Base-by-base conservation (phyloP, 805 yeast genomes). In the Nakazawaea anatomiae region DNA sequence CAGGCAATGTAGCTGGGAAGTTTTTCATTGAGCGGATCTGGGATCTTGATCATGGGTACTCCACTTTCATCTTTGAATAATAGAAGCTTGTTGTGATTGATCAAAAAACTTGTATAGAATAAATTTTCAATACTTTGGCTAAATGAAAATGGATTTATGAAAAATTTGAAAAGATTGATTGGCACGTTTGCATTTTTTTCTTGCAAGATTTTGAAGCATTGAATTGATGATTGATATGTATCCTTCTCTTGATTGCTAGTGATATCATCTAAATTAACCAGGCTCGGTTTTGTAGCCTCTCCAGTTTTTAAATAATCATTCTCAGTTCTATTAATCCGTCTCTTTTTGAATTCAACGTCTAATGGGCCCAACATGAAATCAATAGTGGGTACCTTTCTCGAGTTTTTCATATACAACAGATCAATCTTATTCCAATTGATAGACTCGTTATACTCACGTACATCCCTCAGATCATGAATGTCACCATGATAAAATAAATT, bases 81-180 rank as follows among this genome's bases (percentile, higher is more conserved):
- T 28, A 71, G 67, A 36, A 89, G 65, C 57, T 73, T 79, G 0
- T 87, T 90, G 58, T 88, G 95, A 58, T 83, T 79, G 2, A 89
- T 79, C 43, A 92, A 68, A 59, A 91, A 90, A 62, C 96, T 86
- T 0, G 88, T 76, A 60, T 83, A 87, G 59, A 91, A 91, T 58
- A 92, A 67, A 61, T 89, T 89, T 63, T 92, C 97, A 2, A 91
- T 83, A 1, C 90, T 78, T 62, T 85, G 90, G 1, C 86, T 72
- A 65, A 85, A 91, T 6, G 92, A 84, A 12, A 68, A 54, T 0
- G 97, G 96, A 62, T 92, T 83, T 18, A 91, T 70, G 47, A 88
- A 77, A 57, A 87, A 83, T 54, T 74, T 71, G 60, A 80, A 88
- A 44, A 90, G 69, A 50, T 80, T 79, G 7, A 89, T 72, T 7